phyloP scores from a whole-genome alignment of 768 basidiomycete species.

The Trametes elegans region DNA sequence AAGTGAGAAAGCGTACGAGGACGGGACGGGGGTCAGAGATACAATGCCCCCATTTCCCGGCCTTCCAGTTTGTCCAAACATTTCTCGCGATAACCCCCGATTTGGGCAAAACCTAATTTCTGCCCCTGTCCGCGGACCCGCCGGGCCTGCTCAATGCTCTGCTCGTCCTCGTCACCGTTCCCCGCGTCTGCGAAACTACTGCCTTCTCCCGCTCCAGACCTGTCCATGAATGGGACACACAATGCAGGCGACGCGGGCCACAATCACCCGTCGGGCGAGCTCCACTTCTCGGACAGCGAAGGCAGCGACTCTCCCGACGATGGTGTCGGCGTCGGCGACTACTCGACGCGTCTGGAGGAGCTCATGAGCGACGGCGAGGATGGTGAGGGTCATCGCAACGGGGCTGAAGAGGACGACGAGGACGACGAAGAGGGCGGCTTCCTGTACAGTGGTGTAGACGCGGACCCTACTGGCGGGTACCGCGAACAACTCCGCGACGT shows the following conservation, averaged over 20 bases:
- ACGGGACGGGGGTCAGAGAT: constrained; percentile 19
- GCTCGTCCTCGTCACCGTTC: constrained; percentile 6
- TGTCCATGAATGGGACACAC: constrained; percentile 30
- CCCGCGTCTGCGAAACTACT: not conserved
- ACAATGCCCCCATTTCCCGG: constrained; percentile 23
- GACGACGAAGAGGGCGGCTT: constrained; percentile 64
- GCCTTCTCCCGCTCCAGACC: not conserved
- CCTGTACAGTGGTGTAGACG: constrained; percentile 71
- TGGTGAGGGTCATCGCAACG: constrained; percentile 14
- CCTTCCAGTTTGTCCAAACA: constrained; percentile 8
- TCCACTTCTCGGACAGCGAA: constrained; percentile 39
- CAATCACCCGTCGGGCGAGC: constrained; percentile 8
- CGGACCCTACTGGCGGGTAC: constrained; percentile 51
- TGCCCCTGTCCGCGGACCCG: not conserved
- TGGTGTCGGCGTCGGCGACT: constrained; percentile 48
- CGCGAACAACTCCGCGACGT: constrained; percentile 68
- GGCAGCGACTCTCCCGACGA: constrained; percentile 42
- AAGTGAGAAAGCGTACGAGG: constrained; percentile 16
- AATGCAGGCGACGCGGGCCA: constrained; percentile 3
- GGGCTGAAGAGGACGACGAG: constrained; percentile 36
- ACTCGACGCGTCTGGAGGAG: constrained; percentile 69
- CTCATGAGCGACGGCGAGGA: constrained; percentile 46
- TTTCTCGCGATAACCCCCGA: constrained; percentile 13
- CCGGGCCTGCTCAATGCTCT: not conserved
- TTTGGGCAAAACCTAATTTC: not conserved